Percentiles rank a stretch among this genome's conserved stretches.
Conservation (phyloP, 2,329 filamentous ascomycete genomes). For the Orbilia oligospora region DNA sequence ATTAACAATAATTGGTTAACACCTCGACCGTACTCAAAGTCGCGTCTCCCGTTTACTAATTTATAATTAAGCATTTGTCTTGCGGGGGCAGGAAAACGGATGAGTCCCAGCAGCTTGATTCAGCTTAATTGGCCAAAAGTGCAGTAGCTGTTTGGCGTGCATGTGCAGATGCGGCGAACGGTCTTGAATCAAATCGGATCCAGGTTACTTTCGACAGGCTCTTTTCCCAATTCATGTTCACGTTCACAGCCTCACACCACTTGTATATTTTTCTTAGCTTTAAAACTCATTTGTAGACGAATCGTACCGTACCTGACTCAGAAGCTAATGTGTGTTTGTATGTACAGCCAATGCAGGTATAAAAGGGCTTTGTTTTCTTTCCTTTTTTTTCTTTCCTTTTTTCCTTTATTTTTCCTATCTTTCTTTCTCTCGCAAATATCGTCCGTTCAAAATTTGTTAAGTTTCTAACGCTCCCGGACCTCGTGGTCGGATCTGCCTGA, state of each 20-base stretch:
- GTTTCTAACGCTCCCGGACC: not conserved
- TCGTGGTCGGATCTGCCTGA: not conserved
- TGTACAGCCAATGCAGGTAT: not conserved
- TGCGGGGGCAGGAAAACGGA: conserved; percentile 1
- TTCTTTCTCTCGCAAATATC: not conserved
- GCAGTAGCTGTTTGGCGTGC: conserved; percentile 20
- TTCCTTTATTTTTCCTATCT: not conserved
- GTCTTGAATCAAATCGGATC: not conserved
- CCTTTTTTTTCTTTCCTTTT: not conserved
- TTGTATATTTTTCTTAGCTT: not conserved
- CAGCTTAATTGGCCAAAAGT: conserved; percentile 23
- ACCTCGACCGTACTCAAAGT: conserved; percentile 4
- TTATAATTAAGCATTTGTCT: not conserved
- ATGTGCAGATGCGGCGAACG: conserved; percentile 19
- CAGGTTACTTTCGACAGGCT: not conserved
- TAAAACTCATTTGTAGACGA: not conserved
- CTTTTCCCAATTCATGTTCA: not conserved
- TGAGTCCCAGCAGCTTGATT: conserved; percentile 1
- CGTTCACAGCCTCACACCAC: conserved; percentile 6
- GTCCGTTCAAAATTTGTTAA: not conserved
- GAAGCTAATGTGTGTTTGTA: not conserved
- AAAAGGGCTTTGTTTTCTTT: not conserved
- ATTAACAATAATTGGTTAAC: not conserved
- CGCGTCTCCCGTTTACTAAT: conserved; percentile 12
- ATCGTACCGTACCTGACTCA: conserved; percentile 3